These are phyloP conservation scores for Cucumis hystrix DNA, from an alignment of 306 rosid genomes.

Conservation along the genomic window DNA sequence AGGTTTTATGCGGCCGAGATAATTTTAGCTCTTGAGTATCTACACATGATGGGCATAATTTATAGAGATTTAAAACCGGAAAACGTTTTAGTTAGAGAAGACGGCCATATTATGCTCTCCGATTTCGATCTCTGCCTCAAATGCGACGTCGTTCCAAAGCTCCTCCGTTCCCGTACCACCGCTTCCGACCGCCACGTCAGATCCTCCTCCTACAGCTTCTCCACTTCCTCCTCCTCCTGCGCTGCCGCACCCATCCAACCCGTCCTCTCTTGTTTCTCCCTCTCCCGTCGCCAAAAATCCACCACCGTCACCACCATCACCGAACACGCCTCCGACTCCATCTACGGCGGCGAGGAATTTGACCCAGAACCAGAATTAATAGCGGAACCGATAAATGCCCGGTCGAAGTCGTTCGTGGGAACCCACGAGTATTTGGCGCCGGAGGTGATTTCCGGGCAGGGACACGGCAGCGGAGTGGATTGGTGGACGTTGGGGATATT, in stretches of 20 bases:
- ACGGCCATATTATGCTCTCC: slow-evolving; percentile 91
- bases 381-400: slow-evolving; percentile 75
- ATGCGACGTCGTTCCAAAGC: slow-evolving; percentile 85
- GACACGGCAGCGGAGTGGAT: slow-evolving; percentile 93
- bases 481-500: slow-evolving; percentile 99
- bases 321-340: slow-evolving; percentile 24
- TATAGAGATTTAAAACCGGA: slow-evolving; percentile 96
- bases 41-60: slow-evolving; percentile 97
- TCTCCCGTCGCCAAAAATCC: slow-evolving; percentile 37
- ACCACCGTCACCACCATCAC: slow-evolving; percentile 43
- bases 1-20: slow-evolving; percentile 96
- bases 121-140: slow-evolving; percentile 90
- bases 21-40: slow-evolving; percentile 70
- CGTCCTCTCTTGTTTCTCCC: slow-evolving; percentile 65
- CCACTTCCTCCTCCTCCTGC: slow-evolving; percentile 35
- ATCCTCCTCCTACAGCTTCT: not conserved
- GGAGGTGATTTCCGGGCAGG: slow-evolving; percentile 86
- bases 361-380: slow-evolving; percentile 40
- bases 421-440: slow-evolving; percentile 95
- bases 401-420: slow-evolving; percentile 84
- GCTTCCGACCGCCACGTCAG: slow-evolving; percentile 6
- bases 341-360: not conserved
- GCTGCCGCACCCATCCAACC: slow-evolving; percentile 66
- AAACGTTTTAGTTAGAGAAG: slow-evolving; percentile 83
- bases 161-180: slow-evolving; percentile 25